Evolutionary conservation across 495 filamentous ascomycete species (phyloP).

Genomic region (Poronia punctata): DNA sequence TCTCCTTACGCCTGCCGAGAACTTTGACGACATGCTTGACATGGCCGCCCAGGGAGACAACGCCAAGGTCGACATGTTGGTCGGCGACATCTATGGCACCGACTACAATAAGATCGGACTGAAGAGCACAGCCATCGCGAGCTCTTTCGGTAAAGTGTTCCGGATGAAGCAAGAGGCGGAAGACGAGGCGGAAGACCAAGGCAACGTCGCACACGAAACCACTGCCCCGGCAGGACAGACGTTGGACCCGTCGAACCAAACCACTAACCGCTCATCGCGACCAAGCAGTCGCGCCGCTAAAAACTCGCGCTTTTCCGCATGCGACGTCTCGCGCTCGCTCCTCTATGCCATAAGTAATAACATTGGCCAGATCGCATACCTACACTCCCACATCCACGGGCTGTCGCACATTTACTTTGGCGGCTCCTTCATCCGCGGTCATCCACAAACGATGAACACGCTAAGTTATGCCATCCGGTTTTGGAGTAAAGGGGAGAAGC

Average conservation of each 20-base stretch:
- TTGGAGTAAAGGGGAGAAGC: conserved; percentile 89
- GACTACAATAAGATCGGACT: conserved; percentile 93
- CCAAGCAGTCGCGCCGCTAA: conserved; percentile 9
- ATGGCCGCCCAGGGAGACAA: conserved; percentile 95
- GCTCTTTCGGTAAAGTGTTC: conserved; percentile 94
- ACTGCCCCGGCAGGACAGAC: conserved; percentile 16
- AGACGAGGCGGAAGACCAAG: conserved; percentile 68
- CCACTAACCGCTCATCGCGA: conserved; percentile 8
- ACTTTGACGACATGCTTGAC: conserved; percentile 91
- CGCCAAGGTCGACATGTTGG: conserved; percentile 87
- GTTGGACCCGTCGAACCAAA: conserved; percentile 9
- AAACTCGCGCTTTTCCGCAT: conserved; percentile 33
- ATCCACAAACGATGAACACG: conserved; percentile 95
- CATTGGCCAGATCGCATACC: conserved; percentile 94
- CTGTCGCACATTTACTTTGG: conserved; percentile 95
- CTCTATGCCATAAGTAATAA: conserved; percentile 90
- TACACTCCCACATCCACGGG: conserved; percentile 87
- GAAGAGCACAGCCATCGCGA: conserved; percentile 88
- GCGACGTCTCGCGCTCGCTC: conserved; percentile 52
- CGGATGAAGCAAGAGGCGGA: conserved; percentile 72
- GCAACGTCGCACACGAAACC: conserved; percentile 51
- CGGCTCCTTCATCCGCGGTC: conserved; percentile 92
- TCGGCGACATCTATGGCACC: conserved; percentile 95
- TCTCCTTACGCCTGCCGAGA: conserved; percentile 79
- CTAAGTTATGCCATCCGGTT: conserved; percentile 92